Percentiles rank a stretch among this genome's conserved stretches.
phyloP scores from a whole-genome alignment of 2,329 filamentous ascomycete species.

The Aspergillus ruber region DNA sequence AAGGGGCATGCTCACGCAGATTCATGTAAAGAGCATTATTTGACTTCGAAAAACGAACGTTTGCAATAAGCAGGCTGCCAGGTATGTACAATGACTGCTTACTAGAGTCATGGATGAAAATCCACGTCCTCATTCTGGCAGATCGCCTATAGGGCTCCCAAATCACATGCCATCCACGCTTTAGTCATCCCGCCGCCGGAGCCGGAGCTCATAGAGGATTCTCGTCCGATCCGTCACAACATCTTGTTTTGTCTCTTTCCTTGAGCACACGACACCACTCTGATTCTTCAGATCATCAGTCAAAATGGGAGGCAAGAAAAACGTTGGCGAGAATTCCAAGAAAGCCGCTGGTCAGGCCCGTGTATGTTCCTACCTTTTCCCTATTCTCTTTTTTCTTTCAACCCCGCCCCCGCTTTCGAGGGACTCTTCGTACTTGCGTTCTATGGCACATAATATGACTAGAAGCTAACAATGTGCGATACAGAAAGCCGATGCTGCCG shows the following conservation, averaged over 20 bases:
- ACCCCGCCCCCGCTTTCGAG: conserved; percentile 21
- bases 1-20: background rate
- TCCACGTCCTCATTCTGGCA: no score
- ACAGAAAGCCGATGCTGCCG: conserved; percentile 82
- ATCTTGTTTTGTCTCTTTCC: background rate
- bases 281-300: background rate
- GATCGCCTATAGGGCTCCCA: background rate
- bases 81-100: no score
- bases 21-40: no score
- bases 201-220: background rate
- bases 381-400: background rate
- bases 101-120: no score
- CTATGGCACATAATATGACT: conserved; percentile 2
- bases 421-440: conserved; percentile 8
- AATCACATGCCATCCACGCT: background rate
- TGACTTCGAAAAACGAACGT: no score
- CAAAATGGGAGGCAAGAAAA: conserved; percentile 66
- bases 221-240: background rate
- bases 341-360: conserved; percentile 79
- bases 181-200: conserved; percentile 1
- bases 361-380: conserved; percentile 23
- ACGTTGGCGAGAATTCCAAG: conserved; percentile 67
- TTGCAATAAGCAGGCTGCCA: no score
- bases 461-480: conserved; percentile 8
- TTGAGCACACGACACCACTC: background rate